These are phyloP conservation scores for Umbelopsis ramanniana DNA, from an alignment of 192 early-diverging fungal genomes.

Conservation along the genomic window DNA sequence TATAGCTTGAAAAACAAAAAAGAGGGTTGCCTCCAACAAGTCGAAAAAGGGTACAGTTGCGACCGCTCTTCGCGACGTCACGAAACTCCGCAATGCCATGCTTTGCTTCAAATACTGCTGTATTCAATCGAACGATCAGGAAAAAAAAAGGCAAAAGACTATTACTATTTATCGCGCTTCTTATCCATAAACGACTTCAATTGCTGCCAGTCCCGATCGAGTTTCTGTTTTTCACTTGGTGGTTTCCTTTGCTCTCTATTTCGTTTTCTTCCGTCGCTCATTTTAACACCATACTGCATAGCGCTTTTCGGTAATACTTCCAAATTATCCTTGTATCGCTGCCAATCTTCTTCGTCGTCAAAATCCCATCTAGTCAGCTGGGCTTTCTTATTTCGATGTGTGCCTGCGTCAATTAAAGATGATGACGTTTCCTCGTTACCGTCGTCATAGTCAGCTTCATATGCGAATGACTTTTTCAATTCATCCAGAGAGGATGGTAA, in stretches of 20 bases:
- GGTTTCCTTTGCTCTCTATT: slow-evolving; percentile 47
- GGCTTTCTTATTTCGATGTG: slow-evolving; percentile 67
- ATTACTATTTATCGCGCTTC: slow-evolving; percentile 45
- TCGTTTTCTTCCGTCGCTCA: slow-evolving; percentile 63
- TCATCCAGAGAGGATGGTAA: slow-evolving; percentile 44
- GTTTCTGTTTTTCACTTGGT: slow-evolving; percentile 50
- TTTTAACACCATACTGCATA: slow-evolving; percentile 78
- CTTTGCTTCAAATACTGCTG: background rate
- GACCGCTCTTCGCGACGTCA: slow-evolving; percentile 1
- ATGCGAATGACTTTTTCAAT: slow-evolving; percentile 43
- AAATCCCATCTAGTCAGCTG: slow-evolving; percentile 78
- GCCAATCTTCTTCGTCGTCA: slow-evolving; percentile 79
- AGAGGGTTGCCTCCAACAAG: background rate
- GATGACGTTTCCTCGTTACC: slow-evolving; percentile 47
- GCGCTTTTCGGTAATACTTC: slow-evolving; percentile 78
- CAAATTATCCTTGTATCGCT: slow-evolving; percentile 71
- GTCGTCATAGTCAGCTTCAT: slow-evolving; percentile 55
- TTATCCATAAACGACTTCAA: slow-evolving; percentile 52
- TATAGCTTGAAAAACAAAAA: too few species aligned
- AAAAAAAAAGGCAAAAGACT: background rate
- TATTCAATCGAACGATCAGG: too few species aligned
- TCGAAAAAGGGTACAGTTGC: background rate
- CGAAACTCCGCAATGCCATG: background rate
- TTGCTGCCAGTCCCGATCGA: slow-evolving; percentile 55
- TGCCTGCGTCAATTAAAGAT: slow-evolving; percentile 70